Conservation (phyloP, 495 filamentous ascomycete genomes). For the Aspergillus taichungensis region DNA sequence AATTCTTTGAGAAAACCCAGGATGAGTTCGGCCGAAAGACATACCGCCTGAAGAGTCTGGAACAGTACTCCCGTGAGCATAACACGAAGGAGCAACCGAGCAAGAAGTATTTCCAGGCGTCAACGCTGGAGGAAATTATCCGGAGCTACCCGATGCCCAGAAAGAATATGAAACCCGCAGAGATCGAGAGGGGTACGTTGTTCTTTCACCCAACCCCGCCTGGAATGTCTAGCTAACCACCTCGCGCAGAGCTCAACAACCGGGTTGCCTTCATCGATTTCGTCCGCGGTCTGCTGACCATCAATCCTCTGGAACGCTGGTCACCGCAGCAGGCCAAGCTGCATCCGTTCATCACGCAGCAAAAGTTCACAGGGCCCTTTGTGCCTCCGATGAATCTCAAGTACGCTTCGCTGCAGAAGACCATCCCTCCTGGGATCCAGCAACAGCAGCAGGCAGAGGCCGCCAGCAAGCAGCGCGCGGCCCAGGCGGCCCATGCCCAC, state of each 20-base stretch:
- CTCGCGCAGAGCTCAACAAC: constrained; percentile 82
- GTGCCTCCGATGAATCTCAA: constrained; percentile 97
- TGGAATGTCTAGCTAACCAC: constrained; percentile 15
- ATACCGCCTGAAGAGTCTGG: constrained; percentile 92
- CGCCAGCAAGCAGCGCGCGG: constrained; percentile 74
- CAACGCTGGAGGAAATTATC: constrained; percentile 91
- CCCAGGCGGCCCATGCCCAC: constrained; percentile 55
- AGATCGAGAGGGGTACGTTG: constrained; percentile 84
- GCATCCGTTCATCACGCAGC: constrained; percentile 98
- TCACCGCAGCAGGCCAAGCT: constrained; percentile 95
- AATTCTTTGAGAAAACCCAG: constrained; percentile 94
- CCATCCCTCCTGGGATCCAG: constrained; percentile 91
- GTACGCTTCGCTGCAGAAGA: constrained; percentile 69
- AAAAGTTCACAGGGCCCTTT: constrained; percentile 92
- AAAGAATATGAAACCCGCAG: constrained; percentile 98
- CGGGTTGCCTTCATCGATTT: constrained; percentile 99
- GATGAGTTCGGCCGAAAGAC: constrained; percentile 85
- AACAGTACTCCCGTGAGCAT: constrained; percentile 92
- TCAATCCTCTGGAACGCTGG: constrained; percentile 96
- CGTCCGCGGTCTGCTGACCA: constrained; percentile 86
- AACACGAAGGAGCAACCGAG: constrained; percentile 96
- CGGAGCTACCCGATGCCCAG: constrained; percentile 94
- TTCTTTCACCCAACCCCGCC: not conserved
- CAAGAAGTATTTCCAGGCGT: constrained; percentile 98
- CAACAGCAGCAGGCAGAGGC: constrained; percentile 94